Evolutionary conservation across 1,284 basidiomycete genomes (phyloP), one percentile per base, ranked within the genome.

Genomic region (Wallemia ichthyophaga): DNA sequence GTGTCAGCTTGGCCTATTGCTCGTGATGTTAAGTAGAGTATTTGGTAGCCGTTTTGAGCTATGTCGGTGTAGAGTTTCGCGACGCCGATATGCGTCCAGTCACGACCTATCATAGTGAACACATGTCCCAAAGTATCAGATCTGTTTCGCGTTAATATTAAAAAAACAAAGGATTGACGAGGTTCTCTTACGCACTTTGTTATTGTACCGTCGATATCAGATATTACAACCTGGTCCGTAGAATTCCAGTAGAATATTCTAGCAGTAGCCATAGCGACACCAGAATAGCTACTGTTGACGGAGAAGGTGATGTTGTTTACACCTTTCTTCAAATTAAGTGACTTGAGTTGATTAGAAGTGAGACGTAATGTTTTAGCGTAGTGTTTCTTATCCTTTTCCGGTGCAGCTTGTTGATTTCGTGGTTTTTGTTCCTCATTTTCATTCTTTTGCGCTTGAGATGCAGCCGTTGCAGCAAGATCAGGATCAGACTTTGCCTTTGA

Each of bases 51-150:
- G 66, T 99, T 99, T 61, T 86, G 78, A 60, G 69, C 68, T 62
- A 99, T 95, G 67, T 99, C 94, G 1, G 88, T 95, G 71, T 98
- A 99, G 23, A 98, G 75, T 71, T 98, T 98, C 3, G 94, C 94
- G 21, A 98, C 92, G 19, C 94, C 94, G 19, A 87, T 74, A 68
- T 98, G 94, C 2, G 94, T 99, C 94, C 94, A 98, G 70, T 99
- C 94, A n/a, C 92, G 80, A 2, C 94, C 94, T 64, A 98, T 94
- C 78, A 96, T 91, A 2, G 91, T 92, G 68, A 94, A 94, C 58
- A 99, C 82, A 68, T 98, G 94, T 0, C 94, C 94, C 1, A 98
- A 74, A 0, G 89, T 94, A 71, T 99, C 94, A 1, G 91, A 96
- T 69, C 86, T 92, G 64, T 27, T 55, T 13, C 2, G 28, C 28